phyloP scores from a whole-genome alignment of 2,329 filamentous ascomycete genomes.

The Ophiostoma piceae region DNA sequence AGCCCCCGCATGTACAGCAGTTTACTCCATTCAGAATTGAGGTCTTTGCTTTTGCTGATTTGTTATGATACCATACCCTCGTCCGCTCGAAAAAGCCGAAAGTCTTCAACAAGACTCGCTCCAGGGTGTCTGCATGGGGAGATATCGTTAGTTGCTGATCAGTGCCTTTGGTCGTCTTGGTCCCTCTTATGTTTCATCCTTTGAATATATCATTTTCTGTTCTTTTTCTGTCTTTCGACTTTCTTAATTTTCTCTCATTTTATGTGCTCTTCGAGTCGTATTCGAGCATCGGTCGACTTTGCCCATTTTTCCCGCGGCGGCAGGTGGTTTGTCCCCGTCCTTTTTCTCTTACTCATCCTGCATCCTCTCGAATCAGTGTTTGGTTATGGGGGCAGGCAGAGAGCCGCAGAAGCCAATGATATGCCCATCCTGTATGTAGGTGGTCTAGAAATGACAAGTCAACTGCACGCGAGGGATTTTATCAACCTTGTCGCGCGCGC shows the following conservation, averaged over 20 bases:
- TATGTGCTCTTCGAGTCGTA: background rate
- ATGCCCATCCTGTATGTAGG: background rate
- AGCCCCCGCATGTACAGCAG: background rate
- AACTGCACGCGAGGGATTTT: conserved; percentile 18
- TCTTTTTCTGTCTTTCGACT: background rate
- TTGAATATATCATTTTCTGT: background rate
- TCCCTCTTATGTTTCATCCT: background rate
- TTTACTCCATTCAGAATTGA: background rate
- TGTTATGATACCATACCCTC: background rate
- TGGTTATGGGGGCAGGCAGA: background rate
- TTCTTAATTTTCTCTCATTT: background rate
- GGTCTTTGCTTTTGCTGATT: background rate
- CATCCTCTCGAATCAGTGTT: conserved; percentile 9
- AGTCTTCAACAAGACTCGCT: conserved; percentile 1
- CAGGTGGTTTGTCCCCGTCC: conserved; percentile 1
- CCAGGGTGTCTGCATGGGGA: background rate
- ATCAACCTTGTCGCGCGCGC: background rate
- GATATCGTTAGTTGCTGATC: conserved; percentile 11
- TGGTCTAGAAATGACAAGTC: conserved; percentile 10
- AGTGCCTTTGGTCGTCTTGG: conserved; percentile 2
- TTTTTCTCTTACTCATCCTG: background rate
- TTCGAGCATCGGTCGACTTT: background rate
- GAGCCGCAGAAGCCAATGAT: conserved; percentile 6
- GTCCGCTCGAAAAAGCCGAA: background rate
- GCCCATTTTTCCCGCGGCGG: conserved; percentile 11